These are phyloP conservation scores for Bonia amplexicaulis DNA, from an alignment of 176 grass and related monocot species.

Conservation along the genomic window DNA sequence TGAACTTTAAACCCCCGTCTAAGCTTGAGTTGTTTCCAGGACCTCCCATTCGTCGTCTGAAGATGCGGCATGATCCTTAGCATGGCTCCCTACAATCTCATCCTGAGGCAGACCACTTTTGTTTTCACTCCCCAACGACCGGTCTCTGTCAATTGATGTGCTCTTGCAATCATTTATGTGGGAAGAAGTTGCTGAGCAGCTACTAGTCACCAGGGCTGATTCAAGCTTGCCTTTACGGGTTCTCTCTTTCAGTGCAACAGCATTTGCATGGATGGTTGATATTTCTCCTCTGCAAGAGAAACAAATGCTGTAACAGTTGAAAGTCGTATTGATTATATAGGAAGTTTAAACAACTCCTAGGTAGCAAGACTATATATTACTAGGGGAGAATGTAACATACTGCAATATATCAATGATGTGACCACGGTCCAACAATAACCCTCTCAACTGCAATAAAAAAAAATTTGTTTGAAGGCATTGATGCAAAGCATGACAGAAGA, in stretches of 20 bases:
- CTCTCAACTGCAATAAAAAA: conserved; percentile 47
- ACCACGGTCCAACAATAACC: conserved; percentile 45
- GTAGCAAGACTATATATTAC: conserved; percentile 5
- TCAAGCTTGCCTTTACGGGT: conserved; percentile 13
- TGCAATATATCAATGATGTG: conserved; percentile 45
- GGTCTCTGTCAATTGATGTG: conserved; percentile 14
- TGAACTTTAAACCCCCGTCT: not conserved
- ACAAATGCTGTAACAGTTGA: not conserved
- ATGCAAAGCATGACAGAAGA: conserved; percentile 8
- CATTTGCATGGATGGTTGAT: conserved; percentile 44
- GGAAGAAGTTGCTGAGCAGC: conserved; percentile 22
- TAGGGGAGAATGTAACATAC: conserved; percentile 44
- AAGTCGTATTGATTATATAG: not conserved
- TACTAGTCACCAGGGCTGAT: not conserved
- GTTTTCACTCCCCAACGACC: not conserved
- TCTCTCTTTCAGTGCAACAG: conserved; percentile 52
- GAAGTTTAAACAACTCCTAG: conserved; percentile 12
- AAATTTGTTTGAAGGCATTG: conserved; percentile 10
- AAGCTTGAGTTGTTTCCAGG: not conserved
- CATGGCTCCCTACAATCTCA: conserved; percentile 5
- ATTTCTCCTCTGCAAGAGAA: conserved; percentile 64
- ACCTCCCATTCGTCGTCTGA: conserved; percentile 63
- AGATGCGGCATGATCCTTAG: not conserved
- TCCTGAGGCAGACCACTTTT: not conserved
- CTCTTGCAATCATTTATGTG: conserved; percentile 22